phyloP scores from a whole-genome alignment of 2,329 filamentous ascomycete species.

The Stachybotrys chartarum region DNA sequence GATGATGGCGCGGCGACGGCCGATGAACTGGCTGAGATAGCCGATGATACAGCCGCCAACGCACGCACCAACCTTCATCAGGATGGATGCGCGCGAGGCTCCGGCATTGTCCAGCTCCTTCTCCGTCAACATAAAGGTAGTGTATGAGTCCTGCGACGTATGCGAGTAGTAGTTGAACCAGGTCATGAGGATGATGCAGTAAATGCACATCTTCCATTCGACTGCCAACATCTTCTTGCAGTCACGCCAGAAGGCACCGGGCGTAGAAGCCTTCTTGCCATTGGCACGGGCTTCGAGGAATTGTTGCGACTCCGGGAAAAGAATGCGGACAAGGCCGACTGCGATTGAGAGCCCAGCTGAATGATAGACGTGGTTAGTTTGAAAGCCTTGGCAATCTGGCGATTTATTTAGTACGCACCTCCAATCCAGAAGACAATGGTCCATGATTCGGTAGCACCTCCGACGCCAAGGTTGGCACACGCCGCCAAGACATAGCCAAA shows the following conservation, averaged over 20 bases:
- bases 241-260: conserved; percentile 59
- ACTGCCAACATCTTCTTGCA: conserved; percentile 58
- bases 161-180: conserved; percentile 73
- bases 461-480: conserved; percentile 66
- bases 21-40: conserved; percentile 68
- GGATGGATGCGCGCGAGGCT: conserved; percentile 67
- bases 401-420: conserved; percentile 21
- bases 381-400: neutral
- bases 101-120: conserved; percentile 59
- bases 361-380: neutral
- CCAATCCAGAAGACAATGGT: conserved; percentile 72
- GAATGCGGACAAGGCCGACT: conserved; percentile 59
- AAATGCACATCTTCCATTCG: conserved; percentile 73
- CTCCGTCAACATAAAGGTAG: conserved; percentile 69
- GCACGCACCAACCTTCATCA: conserved; percentile 74
- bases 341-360: conserved; percentile 57
- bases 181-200: conserved; percentile 73
- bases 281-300: conserved; percentile 63
- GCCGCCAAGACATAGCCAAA: conserved; percentile 76
- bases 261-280: conserved; percentile 40
- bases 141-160: conserved; percentile 75
- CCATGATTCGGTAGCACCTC: conserved; percentile 56
- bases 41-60: conserved; percentile 68
- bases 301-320: conserved; percentile 68
- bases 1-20: conserved; percentile 63